Percentiles rank a stretch among this genome's conserved stretches.
Conservation (phyloP, 1,284 basidiomycete genomes). For the Puccinia coronata region DNA sequence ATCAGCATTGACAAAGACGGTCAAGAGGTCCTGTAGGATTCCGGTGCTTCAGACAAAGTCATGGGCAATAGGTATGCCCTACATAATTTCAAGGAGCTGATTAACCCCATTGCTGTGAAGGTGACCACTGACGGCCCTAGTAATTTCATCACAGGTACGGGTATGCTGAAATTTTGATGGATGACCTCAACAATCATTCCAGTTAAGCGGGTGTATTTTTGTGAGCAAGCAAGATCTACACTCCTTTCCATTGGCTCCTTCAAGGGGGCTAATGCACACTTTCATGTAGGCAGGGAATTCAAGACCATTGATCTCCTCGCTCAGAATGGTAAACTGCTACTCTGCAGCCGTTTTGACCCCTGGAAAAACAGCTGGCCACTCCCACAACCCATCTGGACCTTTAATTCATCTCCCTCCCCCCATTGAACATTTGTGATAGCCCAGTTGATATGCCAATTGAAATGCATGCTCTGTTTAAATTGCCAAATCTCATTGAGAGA, state of each 20-base stretch:
- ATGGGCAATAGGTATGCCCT: not conserved
- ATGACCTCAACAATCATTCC: too few relatives aligned
- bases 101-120: not conserved
- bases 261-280: not conserved
- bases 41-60: not conserved
- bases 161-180: constrained; percentile 1
- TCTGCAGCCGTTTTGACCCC: not conserved
- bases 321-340: not conserved
- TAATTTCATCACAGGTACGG: constrained; percentile 15
- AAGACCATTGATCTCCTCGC: not conserved
- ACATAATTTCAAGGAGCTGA: not conserved
- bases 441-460: not conserved
- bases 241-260: not conserved
- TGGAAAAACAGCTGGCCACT: not conserved
- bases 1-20: not conserved
- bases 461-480: not conserved
- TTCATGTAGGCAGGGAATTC: not conserved
- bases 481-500: not conserved
- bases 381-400: not conserved
- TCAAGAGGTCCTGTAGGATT: not conserved
- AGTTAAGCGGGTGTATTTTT: not conserved
- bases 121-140: not conserved
- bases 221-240: not conserved
- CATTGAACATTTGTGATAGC: not conserved
- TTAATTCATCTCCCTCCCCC: not conserved